Evolutionary conservation across 495 filamentous ascomycete species (phyloP), one percentile per base, ranked within the genome.

Genomic region (Endocarpon pusillum): DNA sequence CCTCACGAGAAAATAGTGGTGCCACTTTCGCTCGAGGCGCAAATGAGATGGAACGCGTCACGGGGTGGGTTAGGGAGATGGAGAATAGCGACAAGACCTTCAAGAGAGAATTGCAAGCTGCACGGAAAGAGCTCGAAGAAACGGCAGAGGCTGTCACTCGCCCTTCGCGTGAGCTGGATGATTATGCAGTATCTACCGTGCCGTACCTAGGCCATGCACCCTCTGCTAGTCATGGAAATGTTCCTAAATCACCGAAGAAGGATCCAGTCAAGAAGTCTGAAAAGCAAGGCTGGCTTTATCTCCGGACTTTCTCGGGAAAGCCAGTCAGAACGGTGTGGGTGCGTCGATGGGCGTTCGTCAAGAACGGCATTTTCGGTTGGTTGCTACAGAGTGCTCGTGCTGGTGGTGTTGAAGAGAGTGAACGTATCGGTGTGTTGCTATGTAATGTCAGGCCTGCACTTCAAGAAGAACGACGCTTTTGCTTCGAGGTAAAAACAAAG

Each of bases 401-500:
- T 16, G 81, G 79, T 21, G 87, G 81, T 22, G 86, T 94, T 33
- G 75, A 94, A 47, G 87, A 94, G 52, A 91, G 83, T 32, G 91
- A 97, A 42, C 81, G 87, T 54, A 92, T 93, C 41, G 89, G 89
- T 15, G 89, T 97, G 6, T 55, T 97, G 19, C 74, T 97, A 20
- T 97, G 89, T 48, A 91, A 78, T 46, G 77, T 87, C 33, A 78
- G 86, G 39, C 81, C 83, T 6, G 87, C 86, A 3, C 78, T 86
- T 25, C 76, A 84, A 44, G 89, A 97, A 50, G 89, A 97, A 43
- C 71, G 89, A 22, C 67, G 91, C 19, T 96, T 94, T 52, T 94
- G 91, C 49, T 97, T 96, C 47, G 91, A 96, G 55, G 84, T 97
- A 43, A 97, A 94, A 63, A 97, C 89, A 10, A 97, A 94, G 51